These are phyloP conservation scores for Coix lacrymajobi DNA, from an alignment of 176 grass and related monocot species.

Conservation along the genomic window DNA sequence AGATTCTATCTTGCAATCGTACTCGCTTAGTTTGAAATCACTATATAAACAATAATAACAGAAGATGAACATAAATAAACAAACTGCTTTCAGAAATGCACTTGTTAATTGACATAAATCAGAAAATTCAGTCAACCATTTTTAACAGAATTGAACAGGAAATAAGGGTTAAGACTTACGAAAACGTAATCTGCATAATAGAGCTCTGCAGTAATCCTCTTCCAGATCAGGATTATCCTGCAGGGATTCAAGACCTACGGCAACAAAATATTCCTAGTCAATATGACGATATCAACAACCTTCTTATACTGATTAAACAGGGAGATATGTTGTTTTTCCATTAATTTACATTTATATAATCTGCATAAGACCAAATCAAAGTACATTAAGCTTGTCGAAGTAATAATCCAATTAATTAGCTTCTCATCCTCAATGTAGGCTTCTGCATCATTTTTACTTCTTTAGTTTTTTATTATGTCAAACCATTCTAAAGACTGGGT, in stretches of 20 bases:
- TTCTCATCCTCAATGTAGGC: not conserved
- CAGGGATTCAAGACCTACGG: conserved; percentile 81
- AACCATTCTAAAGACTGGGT: not conserved
- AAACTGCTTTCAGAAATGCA: not conserved
- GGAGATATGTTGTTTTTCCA: not conserved
- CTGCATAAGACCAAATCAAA: conserved; percentile 7
- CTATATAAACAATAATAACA: not conserved
- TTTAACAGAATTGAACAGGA: conserved; percentile 38
- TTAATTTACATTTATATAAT: not conserved
- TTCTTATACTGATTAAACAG: not conserved
- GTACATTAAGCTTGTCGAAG: not conserved
- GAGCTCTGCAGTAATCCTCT: conserved; percentile 83
- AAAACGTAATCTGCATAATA: conserved; percentile 98
- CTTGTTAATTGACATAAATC: not conserved
- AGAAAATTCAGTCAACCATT: conserved; percentile 14
- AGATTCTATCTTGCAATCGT: not conserved
- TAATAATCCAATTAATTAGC: conserved; percentile 5
- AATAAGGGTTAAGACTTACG: conserved; percentile 93
- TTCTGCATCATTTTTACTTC: not conserved
- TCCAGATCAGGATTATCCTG: conserved; percentile 87
- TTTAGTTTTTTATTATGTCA: not conserved
- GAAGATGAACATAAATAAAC: conserved; percentile 20
- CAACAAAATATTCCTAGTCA: conserved; percentile 20
- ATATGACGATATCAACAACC: not conserved
- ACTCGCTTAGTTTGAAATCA: not conserved